Percentiles rank a stretch among this genome's conserved stretches.
Conservation (phyloP, 371 early-diverging fungal genomes). For the Lichtheimia hyalospora region DNA sequence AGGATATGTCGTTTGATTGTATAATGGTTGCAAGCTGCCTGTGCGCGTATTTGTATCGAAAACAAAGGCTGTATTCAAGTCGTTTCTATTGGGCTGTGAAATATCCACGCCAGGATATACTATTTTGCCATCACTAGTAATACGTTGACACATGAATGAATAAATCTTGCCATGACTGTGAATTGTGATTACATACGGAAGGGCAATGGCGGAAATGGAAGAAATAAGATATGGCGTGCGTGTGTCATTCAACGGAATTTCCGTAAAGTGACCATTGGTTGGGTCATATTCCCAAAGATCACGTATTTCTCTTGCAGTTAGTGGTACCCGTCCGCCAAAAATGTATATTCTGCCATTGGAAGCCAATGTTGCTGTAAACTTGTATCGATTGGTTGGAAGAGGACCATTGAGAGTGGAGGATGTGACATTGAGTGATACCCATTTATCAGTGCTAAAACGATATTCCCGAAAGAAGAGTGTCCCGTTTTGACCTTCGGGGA, state of each 20-base stretch:
- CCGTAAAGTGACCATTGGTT: neutral
- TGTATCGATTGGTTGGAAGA: neutral
- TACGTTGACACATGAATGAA: neutral
- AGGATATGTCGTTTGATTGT: neutral
- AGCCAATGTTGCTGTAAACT: neutral
- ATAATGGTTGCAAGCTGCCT: neutral
- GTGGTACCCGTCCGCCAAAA: neutral
- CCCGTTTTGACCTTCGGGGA: no score
- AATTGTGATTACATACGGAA: neutral
- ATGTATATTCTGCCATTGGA: constrained; percentile 1
- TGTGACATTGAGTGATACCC: no score
- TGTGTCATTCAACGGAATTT: no score
- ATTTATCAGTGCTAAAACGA: no score
- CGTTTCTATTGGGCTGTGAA: no score
- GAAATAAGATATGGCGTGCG: neutral
- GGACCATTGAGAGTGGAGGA: no score
- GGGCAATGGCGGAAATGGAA: neutral
- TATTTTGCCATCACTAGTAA: neutral
- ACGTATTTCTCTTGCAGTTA: neutral
- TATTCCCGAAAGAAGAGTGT: no score
- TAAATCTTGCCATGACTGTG: no score
- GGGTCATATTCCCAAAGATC: constrained; percentile 1
- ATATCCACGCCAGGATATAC: neutral
- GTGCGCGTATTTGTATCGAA: neutral
- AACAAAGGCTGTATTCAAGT: neutral